Base-by-base conservation (phyloP, 1,284 basidiomycete genomes). In the Puccinia brachypodii region DNA sequence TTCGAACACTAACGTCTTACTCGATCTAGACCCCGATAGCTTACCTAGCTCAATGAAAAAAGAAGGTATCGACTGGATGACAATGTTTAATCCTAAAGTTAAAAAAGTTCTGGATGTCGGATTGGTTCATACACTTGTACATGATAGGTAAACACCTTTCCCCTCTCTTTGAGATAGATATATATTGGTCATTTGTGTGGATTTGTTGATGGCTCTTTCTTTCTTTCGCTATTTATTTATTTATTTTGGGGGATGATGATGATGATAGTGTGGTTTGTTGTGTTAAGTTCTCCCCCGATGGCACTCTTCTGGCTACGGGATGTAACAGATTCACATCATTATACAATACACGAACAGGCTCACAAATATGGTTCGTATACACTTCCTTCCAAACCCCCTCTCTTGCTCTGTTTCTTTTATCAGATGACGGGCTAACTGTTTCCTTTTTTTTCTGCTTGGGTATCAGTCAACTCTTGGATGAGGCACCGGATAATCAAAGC, bases 11-110 rank as follows among this genome's bases (percentile, higher is more conserved):
- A 82, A 85, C 6, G 84, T 88, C 38, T 83, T 88, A 0, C 87
- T 87, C 74, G 87, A 89, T 80, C 86, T 89, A 33, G 89, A 89
- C 81, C 88, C 88, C 9, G 89, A 89, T 2, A 87, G 87, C 60
- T 88, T 90, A 25, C 88, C 89, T 28, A 86, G 88, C 69, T 89
- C 89, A 69, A 85, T 89, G 77, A 90, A 90, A 84, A 94, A 93
- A 87, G 93, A 95, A 86, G 96, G 95, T 0, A 88, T 89, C 50
- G 97, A 98, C 87, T 99, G 96, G 96, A 93, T 96, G 85, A 95
- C 94, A 25, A 90, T 97, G 76, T 98, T 95, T 89, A 97, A 95
- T 86, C 92, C 93, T 19, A 92, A 93, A 85, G 91, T 89, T 31
- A 93, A 94, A 88, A 89, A 92, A 72, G 89, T 91, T 82, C 88